A percentile compares a stretch with the other conserved stretches of the same genome.
Evolutionary conservation across 179 eudicot genomes (phyloP).

Genomic region (Camellia oleifera): DNA sequence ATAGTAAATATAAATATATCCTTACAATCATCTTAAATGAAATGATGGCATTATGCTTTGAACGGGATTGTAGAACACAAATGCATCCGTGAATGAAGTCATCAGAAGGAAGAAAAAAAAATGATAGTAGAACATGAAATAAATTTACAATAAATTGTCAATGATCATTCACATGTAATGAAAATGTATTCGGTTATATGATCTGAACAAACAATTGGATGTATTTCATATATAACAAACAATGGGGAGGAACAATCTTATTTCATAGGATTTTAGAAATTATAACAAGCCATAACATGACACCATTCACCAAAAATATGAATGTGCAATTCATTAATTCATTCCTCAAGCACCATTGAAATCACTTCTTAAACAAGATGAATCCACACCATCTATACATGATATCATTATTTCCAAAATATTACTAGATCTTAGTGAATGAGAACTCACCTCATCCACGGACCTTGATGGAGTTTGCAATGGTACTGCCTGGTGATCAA

Average conservation of each 20-base stretch:
- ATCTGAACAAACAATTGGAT: neutral
- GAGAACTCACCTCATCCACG: slow-evolving; percentile 69
- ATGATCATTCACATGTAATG: neutral
- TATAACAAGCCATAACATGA: slow-evolving; percentile 1
- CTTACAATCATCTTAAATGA: neutral
- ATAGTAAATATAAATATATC: neutral
- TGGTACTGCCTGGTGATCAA: slow-evolving; percentile 69
- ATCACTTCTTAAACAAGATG: neutral
- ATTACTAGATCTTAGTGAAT: neutral
- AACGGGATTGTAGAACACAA: neutral
- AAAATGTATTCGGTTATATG: neutral
- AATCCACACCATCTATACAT: slow-evolving; percentile 2
- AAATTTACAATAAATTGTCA: neutral
- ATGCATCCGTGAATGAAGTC: neutral
- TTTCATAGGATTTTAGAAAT: neutral
- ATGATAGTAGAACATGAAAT: too few relatives aligned
- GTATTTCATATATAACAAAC: neutral
- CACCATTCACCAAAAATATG: neutral
- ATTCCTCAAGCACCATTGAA: neutral
- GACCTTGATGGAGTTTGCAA: slow-evolving; percentile 68
- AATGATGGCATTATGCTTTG: neutral
- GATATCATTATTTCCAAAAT: neutral
- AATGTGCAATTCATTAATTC: neutral
- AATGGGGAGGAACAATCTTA: neutral
- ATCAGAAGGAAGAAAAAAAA: neutral